Percentiles rank a stretch among this genome's conserved stretches.
Conservation (phyloP, 495 filamentous ascomycete species). For the Darksidea phi region DNA sequence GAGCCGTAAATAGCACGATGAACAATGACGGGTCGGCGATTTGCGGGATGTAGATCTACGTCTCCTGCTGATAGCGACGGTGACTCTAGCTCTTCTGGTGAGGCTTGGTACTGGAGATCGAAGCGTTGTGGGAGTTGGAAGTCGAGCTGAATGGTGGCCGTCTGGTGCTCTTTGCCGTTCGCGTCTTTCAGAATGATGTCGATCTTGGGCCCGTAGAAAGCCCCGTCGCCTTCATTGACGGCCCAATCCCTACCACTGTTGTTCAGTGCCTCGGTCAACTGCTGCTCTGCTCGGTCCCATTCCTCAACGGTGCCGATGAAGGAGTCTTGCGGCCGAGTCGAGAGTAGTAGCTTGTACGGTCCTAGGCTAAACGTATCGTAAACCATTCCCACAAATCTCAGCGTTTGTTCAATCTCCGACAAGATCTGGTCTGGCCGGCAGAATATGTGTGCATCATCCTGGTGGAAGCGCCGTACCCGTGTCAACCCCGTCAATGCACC, state of each 20-base stretch:
- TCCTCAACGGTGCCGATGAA: conserved; percentile 77
- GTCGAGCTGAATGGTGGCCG: conserved; percentile 89
- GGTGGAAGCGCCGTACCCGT: conserved; percentile 87
- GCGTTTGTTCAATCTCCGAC: conserved; percentile 72
- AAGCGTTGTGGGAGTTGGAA: conserved; percentile 90
- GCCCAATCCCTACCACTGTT: conserved; percentile 65
- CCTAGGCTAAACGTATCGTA: conserved; percentile 75
- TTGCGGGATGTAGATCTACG: conserved; percentile 46
- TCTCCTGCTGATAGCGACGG: conserved; percentile 45
- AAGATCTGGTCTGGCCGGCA: conserved; percentile 81
- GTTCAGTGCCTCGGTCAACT: conserved; percentile 68
- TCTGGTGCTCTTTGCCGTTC: conserved; percentile 86
- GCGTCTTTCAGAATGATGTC: conserved; percentile 82
- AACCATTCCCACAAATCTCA: conserved; percentile 76
- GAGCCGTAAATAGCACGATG: conserved; percentile 88
- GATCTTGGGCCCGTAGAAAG: conserved; percentile 95
- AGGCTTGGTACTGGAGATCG: conserved; percentile 72
- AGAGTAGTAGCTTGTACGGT: conserved; percentile 72
- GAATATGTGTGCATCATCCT: conserved; percentile 96
- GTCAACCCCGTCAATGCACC: conserved; percentile 85
- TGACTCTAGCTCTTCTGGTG: conserved; percentile 55
- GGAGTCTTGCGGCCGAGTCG: conserved; percentile 72
- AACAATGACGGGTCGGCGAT: conserved; percentile 75
- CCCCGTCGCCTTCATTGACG: conserved; percentile 78
- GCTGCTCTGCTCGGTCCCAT: conserved; percentile 78